These are phyloP conservation scores for Cylindrodendrum hubeiense DNA, from an alignment of 2,329 filamentous ascomycete species.

Conservation along the genomic window DNA sequence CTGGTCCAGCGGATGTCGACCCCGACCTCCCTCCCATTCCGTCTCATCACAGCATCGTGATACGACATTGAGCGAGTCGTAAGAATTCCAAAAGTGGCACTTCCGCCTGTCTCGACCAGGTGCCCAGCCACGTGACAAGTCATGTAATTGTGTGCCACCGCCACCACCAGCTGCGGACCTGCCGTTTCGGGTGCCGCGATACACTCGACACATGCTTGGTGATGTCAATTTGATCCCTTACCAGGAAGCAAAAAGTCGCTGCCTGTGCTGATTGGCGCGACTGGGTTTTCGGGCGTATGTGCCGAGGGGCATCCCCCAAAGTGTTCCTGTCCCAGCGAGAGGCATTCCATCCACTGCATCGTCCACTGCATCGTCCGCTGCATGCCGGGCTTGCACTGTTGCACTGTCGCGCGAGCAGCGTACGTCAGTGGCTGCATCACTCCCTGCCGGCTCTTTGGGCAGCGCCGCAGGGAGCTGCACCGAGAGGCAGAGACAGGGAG, in stretches of 20 bases:
- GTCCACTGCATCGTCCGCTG: background rate
- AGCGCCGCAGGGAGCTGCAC: slow-evolving; percentile 5
- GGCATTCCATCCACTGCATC: background rate
- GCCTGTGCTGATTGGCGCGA: slow-evolving; percentile 20
- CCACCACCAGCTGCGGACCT: slow-evolving; percentile 13
- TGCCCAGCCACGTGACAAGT: slow-evolving; percentile 17
- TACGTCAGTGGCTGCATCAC: slow-evolving; percentile 26
- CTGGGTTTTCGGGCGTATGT: background rate
- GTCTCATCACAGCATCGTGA: background rate
- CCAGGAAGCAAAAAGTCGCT: background rate
- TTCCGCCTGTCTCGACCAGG: slow-evolving; percentile 1
- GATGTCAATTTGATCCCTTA: slow-evolving; percentile 19
- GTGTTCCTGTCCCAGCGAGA: background rate
- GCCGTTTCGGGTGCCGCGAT: slow-evolving; percentile 17
- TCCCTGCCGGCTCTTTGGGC: slow-evolving; percentile 8
- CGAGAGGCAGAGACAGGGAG: background rate
- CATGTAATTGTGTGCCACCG: slow-evolving; percentile 1
- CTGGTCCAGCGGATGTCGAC: slow-evolving; percentile 1
- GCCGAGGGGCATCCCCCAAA: background rate
- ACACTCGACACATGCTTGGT: slow-evolving; percentile 4
- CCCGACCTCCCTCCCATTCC: slow-evolving; percentile 2
- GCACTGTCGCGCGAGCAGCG: slow-evolving; percentile 8
- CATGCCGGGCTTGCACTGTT: background rate
- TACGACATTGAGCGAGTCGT: background rate
- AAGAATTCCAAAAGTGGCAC: background rate